Conservation (phyloP, 176 grass and related monocot species). For the Carex parvula region DNA sequence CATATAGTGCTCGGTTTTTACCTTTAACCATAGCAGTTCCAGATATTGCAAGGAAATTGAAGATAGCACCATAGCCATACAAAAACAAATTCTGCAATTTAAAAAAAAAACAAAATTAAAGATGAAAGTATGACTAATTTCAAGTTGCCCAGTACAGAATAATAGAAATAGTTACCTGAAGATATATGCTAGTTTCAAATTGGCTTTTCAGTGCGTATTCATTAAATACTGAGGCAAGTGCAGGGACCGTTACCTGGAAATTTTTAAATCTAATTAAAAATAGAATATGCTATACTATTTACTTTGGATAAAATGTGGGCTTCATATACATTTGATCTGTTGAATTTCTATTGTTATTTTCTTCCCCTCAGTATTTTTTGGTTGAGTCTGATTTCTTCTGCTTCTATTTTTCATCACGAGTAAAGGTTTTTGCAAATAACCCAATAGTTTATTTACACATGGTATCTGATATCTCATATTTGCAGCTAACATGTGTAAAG, state of each 20-base stretch:
- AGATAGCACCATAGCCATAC: slow-evolving; percentile 93
- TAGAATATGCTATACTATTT: neutral
- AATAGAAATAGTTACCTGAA: slow-evolving; percentile 56
- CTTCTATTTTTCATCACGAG: neutral
- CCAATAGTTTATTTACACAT: neutral
- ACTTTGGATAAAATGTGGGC: neutral
- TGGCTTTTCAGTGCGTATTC: slow-evolving; percentile 97
- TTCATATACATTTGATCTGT: neutral
- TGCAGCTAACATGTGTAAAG: neutral
- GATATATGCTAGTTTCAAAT: slow-evolving; percentile 98
- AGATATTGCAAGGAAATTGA: slow-evolving; percentile 85
- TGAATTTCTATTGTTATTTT: neutral
- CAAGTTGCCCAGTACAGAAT: neutral
- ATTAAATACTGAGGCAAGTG: slow-evolving; percentile 90
- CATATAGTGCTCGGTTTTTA: slow-evolving; percentile 30
- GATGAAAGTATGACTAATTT: slow-evolving; percentile 6
- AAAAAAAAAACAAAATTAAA: slow-evolving; percentile 11
- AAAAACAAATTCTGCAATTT: slow-evolving; percentile 93
- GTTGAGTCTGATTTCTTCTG: neutral
- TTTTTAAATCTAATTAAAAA: neutral
- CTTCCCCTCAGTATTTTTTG: neutral
- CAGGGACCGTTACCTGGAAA: slow-evolving; percentile 73
- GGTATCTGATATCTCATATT: neutral
- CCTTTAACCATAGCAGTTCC: slow-evolving; percentile 74
- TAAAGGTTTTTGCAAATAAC: neutral